These are phyloP conservation scores for Saturnispora sekii DNA, from an alignment of 805 yeast species.

Conservation along the genomic window DNA sequence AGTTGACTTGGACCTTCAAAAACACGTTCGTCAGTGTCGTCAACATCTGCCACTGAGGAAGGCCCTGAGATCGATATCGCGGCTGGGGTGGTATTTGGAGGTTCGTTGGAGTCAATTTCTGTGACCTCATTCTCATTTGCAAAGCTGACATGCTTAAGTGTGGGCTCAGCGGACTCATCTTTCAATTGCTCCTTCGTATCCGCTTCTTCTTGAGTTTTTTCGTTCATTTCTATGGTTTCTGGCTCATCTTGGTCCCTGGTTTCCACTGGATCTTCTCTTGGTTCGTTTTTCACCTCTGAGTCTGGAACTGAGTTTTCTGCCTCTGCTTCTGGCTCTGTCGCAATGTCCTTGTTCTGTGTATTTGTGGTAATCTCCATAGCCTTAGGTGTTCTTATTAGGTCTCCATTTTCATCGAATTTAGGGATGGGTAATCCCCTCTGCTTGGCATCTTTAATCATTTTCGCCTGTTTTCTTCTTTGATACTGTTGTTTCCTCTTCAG, in stretches of 20 bases:
- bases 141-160: neutral
- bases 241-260: neutral
- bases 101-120: neutral
- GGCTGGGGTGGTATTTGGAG: neutral
- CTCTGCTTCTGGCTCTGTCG: neutral
- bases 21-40: constrained; percentile 7
- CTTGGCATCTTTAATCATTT: constrained; percentile 7
- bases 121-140: constrained; percentile 10
- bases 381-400: neutral
- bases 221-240: neutral
- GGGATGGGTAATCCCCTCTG: constrained; percentile 5
- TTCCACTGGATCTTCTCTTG: neutral
- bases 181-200: constrained; percentile 6
- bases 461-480: constrained; percentile 12
- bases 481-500: constrained; percentile 23
- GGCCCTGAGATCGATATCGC: neutral
- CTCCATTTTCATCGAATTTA: neutral
- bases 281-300: too few species aligned
- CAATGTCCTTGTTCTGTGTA: neutral
- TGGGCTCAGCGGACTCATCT: constrained; percentile 1
- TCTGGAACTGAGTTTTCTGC: too few species aligned
- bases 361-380: neutral
- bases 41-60: neutral
- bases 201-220: neutral
- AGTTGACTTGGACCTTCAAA: constrained; percentile 65